Conservation (phyloP, 2,329 filamentous ascomycete species). For the Stemphylium beticola region DNA sequence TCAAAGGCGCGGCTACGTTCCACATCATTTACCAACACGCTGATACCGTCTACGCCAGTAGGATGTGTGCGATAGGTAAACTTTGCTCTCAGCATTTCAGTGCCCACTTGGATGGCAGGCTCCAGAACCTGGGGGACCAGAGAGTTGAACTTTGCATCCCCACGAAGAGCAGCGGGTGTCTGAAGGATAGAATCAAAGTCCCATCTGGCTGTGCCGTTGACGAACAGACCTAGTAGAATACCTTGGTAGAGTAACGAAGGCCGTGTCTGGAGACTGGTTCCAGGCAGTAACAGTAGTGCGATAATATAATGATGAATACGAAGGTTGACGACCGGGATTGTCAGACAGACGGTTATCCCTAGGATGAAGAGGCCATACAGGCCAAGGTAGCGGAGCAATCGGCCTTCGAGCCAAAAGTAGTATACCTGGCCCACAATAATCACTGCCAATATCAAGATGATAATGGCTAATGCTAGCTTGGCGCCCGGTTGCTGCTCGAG, state of each 20-base stretch:
- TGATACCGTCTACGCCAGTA: slow-evolving; percentile 70
- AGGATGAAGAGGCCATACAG: slow-evolving; percentile 74
- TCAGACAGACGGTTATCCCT: slow-evolving; percentile 71
- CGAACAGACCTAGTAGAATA: slow-evolving; percentile 44
- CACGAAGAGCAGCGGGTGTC: slow-evolving; percentile 74
- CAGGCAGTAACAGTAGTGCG: slow-evolving; percentile 43
- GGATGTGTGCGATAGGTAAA: slow-evolving; percentile 63
- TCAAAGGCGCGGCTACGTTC: slow-evolving; percentile 60
- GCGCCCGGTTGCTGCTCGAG: slow-evolving; percentile 88
- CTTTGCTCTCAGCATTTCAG: slow-evolving; percentile 59
- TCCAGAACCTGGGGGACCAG: slow-evolving; percentile 58
- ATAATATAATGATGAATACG: slow-evolving; percentile 77
- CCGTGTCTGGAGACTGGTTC: slow-evolving; percentile 46
- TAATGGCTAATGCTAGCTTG: slow-evolving; percentile 76
- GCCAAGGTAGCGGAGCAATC: slow-evolving; percentile 76
- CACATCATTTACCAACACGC: slow-evolving; percentile 82
- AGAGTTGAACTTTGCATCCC: slow-evolving; percentile 59
- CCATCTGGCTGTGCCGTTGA: slow-evolving; percentile 48
- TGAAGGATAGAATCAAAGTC: slow-evolving; percentile 70
- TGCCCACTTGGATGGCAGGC: slow-evolving; percentile 24
- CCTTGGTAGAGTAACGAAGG: slow-evolving; percentile 45
- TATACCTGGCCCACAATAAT: slow-evolving; percentile 80
- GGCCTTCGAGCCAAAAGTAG: slow-evolving; percentile 83
- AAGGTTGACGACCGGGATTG: slow-evolving; percentile 76
- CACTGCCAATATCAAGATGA: slow-evolving; percentile 71